Base-by-base conservation (phyloP, 352 stramenopile genomes). In the Phytophthora cajani region DNA sequence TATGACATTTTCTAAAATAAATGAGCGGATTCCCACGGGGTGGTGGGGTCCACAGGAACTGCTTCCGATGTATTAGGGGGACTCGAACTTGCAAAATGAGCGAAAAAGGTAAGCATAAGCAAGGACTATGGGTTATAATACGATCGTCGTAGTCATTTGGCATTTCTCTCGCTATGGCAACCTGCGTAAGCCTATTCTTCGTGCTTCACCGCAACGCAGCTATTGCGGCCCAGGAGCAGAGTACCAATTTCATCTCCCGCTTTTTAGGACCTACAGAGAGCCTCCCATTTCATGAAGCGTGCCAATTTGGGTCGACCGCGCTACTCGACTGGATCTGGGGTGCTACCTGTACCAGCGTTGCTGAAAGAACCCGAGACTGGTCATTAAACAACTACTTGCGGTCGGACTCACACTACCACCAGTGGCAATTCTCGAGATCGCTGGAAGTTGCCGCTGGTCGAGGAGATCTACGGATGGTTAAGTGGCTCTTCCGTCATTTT, bases 251-350 rank as follows among this genome's bases (percentile, higher is more conserved):
- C 44, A 59, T 67, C 32, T 67, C 33, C 5, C 44, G 23, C 32
- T 67, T 53, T 40, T 14, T 67, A 16, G 49, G 33, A 16, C 60
- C 60, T 8, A 1, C 60, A 17, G 11, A 23, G 2, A 33, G 40
- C 38, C 9, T 66, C 7, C 52, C 49, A 19, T 36, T 58, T 12
- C 40, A 21, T 52, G 47, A 65, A 27, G 49, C 49, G 8, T 52
- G 49, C n/a, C 10, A 17, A 14, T 30, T 60, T 16, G 60, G 47
- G 7, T 60, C 32, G 3, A 51, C 27, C 1, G 12, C 27, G n/a
- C 23, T 66, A 33, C 27, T 66, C 32, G 59, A 66, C 36, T 58
- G 50, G 21, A 67, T 59, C 14, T 42, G 36, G 49, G 3, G 10
- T 19, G 38, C 60, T 0, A 67, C 49, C 12, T 54, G 49, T 23